Percentiles rank a stretch among this genome's conserved stretches.
These are phyloP conservation scores for Hortiboletus campestris DNA, from an alignment of 768 basidiomycete species.

Conservation along the genomic window DNA sequence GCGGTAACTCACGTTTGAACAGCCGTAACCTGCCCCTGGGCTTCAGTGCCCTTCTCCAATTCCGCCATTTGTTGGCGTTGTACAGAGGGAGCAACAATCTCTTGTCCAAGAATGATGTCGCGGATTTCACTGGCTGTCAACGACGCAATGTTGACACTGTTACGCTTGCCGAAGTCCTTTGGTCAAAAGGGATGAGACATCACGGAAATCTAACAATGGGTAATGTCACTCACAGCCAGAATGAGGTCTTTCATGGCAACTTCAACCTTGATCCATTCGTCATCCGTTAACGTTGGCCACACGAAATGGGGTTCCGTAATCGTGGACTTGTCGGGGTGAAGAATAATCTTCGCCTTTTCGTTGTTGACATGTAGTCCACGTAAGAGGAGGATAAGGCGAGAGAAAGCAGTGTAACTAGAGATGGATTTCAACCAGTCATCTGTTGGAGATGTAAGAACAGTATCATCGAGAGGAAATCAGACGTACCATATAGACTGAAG, in stretches of 20 bases:
- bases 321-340: conserved; percentile 96
- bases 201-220: background rate
- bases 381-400: conserved; percentile 92
- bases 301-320: conserved; percentile 98
- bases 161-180: conserved; percentile 97
- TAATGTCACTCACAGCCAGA: conserved; percentile 55
- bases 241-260: conserved; percentile 98
- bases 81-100: conserved; percentile 92
- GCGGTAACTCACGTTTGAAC: conserved; percentile 68
- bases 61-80: conserved; percentile 99
- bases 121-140: conserved; percentile 95
- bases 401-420: conserved; percentile 98
- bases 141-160: conserved; percentile 98
- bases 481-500: conserved; percentile 88
- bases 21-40: conserved; percentile 92
- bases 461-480: background rate
- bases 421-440: conserved; percentile 99
- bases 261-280: conserved; percentile 99
- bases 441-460: conserved; percentile 25
- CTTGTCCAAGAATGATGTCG: conserved; percentile 98
- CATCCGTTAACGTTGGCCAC: conserved; percentile 90
- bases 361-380: conserved; percentile 99
- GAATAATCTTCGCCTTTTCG: conserved; percentile 98
- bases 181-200: conserved; percentile 15
- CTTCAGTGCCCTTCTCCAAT: conserved; percentile 93